Percentiles rank a stretch among this genome's conserved stretches.
Evolutionary conservation across 352 stramenopile species (phyloP).

Genomic region (Pythium periplocum): DNA sequence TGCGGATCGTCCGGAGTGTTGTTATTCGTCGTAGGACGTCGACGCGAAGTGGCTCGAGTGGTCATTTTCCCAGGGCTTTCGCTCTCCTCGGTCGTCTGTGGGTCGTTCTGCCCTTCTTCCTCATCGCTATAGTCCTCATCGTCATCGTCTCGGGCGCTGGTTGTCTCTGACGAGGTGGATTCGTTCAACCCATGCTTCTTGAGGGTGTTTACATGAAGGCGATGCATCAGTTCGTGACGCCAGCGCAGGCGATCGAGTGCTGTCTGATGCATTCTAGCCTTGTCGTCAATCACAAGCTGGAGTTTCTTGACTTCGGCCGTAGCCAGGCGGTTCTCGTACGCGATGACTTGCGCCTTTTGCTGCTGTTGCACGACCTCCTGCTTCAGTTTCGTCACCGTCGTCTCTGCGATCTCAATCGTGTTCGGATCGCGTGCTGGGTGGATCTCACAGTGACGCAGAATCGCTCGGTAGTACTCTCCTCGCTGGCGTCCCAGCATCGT

Average conservation of each 20-base stretch:
- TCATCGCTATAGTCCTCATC: conserved; percentile 3
- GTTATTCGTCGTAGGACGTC: neutral
- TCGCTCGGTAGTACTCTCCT: conserved; percentile 77
- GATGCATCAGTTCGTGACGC: conserved; percentile 59
- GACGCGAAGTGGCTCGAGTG: neutral
- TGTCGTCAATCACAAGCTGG: conserved; percentile 57
- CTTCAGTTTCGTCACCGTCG: conserved; percentile 48
- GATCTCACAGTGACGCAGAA: conserved; percentile 74
- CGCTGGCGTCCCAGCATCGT: conserved; percentile 54
- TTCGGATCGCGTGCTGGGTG: conserved; percentile 71
- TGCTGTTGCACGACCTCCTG: conserved; percentile 65
- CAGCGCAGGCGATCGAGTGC: conserved; percentile 58
- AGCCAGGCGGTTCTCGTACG: conserved; percentile 62
- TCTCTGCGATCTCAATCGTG: conserved; percentile 69
- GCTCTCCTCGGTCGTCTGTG: neutral
- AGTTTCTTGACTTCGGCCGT: conserved; percentile 61
- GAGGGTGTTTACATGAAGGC: conserved; percentile 2
- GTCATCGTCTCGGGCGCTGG: neutral
- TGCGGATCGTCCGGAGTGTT: conserved; percentile 25
- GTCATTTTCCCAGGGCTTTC: neutral
- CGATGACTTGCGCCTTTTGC: conserved; percentile 62
- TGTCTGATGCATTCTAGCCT: conserved; percentile 57
- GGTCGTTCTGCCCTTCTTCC: neutral
- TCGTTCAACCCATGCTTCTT: neutral
- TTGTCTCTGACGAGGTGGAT: neutral